Percentiles rank a stretch among this genome's conserved stretches.
phyloP scores from a whole-genome alignment of 306 rosid species.

The Cucurbita pepo region DNA sequence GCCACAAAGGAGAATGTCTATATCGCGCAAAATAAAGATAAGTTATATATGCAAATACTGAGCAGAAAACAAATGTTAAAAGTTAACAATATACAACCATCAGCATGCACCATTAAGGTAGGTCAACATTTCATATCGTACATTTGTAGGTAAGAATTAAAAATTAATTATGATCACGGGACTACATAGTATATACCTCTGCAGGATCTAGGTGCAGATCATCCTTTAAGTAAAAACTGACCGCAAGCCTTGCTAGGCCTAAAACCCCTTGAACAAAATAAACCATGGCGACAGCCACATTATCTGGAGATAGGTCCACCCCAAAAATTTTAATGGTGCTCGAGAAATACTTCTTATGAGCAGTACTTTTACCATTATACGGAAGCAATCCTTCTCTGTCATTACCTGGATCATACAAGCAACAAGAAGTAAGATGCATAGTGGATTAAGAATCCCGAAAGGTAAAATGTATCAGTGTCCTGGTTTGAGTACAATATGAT shows the following conservation, averaged over 20 bases:
- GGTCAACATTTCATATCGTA: not conserved
- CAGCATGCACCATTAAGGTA: not conserved
- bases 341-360: constrained; percentile 27
- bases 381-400: constrained; percentile 28
- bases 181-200: constrained; percentile 55
- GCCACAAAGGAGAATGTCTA: not conserved
- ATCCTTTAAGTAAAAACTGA: constrained; percentile 72
- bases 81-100: not conserved
- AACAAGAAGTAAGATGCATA: not conserved
- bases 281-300: constrained; percentile 89
- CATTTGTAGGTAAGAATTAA: not conserved
- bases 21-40: not conserved
- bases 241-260: constrained; percentile 92
- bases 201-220: constrained; percentile 94
- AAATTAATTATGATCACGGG: constrained; percentile 6
- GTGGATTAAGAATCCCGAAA: not conserved
- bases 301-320: constrained; percentile 80
- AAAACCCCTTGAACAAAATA: constrained; percentile 98
- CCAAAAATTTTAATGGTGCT: constrained; percentile 42
- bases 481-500: too few relatives aligned
- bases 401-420: constrained; percentile 29
- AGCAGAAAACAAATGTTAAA: not conserved
- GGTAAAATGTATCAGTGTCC: not conserved
- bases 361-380: constrained; percentile 19
- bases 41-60: not conserved